Evolutionary conservation across 345 rosid species (phyloP), one percentile per base, ranked within the genome.

Genomic region (Gossypium bickii): DNA sequence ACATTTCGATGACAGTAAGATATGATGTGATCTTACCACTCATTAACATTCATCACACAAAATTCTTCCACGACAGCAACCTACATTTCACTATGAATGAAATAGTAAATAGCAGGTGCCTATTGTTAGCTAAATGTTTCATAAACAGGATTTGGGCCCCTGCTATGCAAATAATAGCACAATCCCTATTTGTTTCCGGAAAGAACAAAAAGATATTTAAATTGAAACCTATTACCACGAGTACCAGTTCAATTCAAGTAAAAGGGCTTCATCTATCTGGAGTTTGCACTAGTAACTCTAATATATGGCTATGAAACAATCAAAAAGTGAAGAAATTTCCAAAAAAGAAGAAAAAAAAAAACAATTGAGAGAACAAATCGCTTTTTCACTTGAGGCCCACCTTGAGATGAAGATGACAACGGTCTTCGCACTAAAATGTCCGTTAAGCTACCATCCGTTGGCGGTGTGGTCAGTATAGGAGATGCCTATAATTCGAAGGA

Each of bases 361-460:
- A 29, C 4, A 29, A 3, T 29, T 29, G 18, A 27, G 20, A 34
- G 6, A 62, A 45, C 67, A 62, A 62, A 62, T 16, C 67, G 20
- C 20, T 62, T 34, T 62, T 34, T 62, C 45, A 34, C 22, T 62
- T 2, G 17, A 1, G 24, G 22, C 49, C 22, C 74, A 90, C 97
- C 85, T 9, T 83, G 85, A 78, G 89, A 78, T 34, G 90, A 85
- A 67, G 84, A 88, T 58, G 90, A 80, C 4, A 87, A 67, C 2
- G 95, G 81, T 85, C 86, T 94, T 63, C 93, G 81, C 57, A 94
- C 92, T 75, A 92, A 86, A 82, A 94, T 94, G 75, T 92, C 98
- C 65, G 95, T 90, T 88, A 94, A 83, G 91, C 97, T 94, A 77
- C 86, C 82, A 73, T 90, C 97, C 51, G 83, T 65, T 15, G 87